Percentiles rank a stretch among this genome's conserved stretches.
Evolutionary conservation across 2,329 filamentous ascomycete genomes (phyloP).

Genomic region (Alternaria consortialis): DNA sequence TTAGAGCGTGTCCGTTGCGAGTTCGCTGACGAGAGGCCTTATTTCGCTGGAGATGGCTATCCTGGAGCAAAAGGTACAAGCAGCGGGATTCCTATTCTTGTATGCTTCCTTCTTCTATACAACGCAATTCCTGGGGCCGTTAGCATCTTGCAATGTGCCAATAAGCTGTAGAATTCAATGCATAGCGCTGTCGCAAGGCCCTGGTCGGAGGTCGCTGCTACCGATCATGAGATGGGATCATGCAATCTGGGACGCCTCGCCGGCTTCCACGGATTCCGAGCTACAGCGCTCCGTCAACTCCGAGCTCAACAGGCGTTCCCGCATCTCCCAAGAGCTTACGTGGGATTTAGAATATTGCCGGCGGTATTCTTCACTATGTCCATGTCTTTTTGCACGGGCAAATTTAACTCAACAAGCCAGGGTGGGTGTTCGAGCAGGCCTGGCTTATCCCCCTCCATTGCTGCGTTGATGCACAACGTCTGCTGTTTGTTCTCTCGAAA

Average conservation of each 20-base stretch:
- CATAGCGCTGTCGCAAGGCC: not conserved
- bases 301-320: not conserved
- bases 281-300: not conserved
- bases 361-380: too few relatives aligned
- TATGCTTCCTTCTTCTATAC: not conserved
- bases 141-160: conserved; percentile 8
- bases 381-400: conserved; percentile 13
- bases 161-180: conserved; percentile 1
- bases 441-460: conserved; percentile 57
- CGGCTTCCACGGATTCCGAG: conserved; percentile 11
- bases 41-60: not conserved
- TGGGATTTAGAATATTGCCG: not conserved
- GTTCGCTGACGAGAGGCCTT: not conserved
- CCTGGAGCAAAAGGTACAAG: not conserved
- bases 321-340: not conserved
- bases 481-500: conserved; percentile 55
- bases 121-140: not conserved
- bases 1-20: not conserved
- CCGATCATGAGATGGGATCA: conserved; percentile 15
- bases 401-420: conserved; percentile 64
- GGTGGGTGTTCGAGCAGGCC: conserved; percentile 60
- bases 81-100: not conserved
- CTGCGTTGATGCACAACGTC: conserved; percentile 65
- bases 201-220: conserved; percentile 12
- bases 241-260: not conserved